Evolutionary conservation across 306 rosid genomes (phyloP).

Genomic region (Comarum palustre): DNA sequence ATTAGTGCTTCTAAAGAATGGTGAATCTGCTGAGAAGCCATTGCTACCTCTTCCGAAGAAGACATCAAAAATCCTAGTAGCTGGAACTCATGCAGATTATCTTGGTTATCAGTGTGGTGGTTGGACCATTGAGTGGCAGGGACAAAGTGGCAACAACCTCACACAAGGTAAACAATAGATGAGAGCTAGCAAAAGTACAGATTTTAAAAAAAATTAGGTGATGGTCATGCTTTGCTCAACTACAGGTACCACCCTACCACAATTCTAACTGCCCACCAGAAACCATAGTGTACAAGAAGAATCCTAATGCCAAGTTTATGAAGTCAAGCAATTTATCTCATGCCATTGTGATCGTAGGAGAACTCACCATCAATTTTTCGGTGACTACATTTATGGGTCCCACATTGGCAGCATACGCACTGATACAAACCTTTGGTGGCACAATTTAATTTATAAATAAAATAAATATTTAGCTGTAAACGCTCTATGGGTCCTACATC

Average conservation of each 20-base stretch:
- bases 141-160: constrained; percentile 21
- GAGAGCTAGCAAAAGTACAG: too few species aligned
- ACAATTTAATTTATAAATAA: too few species aligned
- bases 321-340: constrained; percentile 19
- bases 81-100: constrained; percentile 38
- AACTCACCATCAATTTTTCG: neutral
- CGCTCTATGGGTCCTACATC: too few species aligned
- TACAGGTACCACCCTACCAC: neutral
- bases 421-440: too few species aligned
- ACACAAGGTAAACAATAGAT: neutral
- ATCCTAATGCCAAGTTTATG: constrained; percentile 27
- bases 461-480: too few species aligned
- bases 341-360: constrained; percentile 39
- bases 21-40: constrained; percentile 19
- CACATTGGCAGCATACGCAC: too few species aligned
- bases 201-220: too few species aligned
- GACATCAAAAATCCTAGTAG: constrained; percentile 31
- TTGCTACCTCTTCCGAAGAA: constrained; percentile 35
- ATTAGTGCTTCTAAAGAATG: constrained; percentile 34
- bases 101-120: constrained; percentile 44
- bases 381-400: too few species aligned
- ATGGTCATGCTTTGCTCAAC: too few species aligned
- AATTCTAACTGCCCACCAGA: neutral
- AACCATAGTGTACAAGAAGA: constrained; percentile 16
- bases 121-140: constrained; percentile 44